phyloP scores from a whole-genome alignment of 371 early-diverging fungal species.

The Entomophthora muscae region DNA sequence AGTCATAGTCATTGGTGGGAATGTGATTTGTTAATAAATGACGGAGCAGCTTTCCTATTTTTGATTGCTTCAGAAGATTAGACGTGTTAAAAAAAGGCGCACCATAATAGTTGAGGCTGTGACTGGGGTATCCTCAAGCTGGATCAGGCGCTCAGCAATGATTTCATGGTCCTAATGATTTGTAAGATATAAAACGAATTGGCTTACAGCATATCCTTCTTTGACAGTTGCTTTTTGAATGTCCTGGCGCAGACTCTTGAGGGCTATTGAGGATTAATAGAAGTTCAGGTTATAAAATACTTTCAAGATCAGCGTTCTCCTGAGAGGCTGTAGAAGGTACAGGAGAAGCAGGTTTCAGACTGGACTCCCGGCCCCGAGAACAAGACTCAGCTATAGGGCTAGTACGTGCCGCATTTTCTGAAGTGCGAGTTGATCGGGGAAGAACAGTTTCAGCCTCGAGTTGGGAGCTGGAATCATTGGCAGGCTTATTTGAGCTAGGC shows the following conservation, averaged over 20 bases:
- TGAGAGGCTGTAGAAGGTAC: neutral
- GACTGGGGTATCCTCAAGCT: neutral
- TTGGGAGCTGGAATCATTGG: too few species aligned
- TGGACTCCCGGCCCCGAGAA: neutral
- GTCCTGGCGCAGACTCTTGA: neutral
- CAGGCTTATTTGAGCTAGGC: neutral
- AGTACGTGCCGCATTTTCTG: neutral
- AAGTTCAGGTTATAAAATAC: neutral
- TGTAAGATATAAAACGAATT: neutral
- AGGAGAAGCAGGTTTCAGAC: neutral
- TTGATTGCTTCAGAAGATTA: neutral
- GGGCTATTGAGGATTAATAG: neutral
- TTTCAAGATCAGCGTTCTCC: neutral
- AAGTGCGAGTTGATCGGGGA: neutral
- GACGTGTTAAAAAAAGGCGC: too few species aligned
- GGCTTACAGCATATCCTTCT: neutral
- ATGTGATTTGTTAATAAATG: neutral
- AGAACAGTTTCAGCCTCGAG: too few species aligned
- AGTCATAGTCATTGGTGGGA: slow-evolving; percentile 1
- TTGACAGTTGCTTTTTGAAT: neutral
- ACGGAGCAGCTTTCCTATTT: slow-evolving; percentile 4
- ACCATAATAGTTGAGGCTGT: neutral
- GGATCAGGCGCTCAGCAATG: neutral
- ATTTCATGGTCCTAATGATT: neutral
- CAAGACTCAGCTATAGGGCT: neutral